Evolutionary conservation across 192 early-diverging fungal genomes (phyloP).

Genomic region (Coemansia brasiliensis): DNA sequence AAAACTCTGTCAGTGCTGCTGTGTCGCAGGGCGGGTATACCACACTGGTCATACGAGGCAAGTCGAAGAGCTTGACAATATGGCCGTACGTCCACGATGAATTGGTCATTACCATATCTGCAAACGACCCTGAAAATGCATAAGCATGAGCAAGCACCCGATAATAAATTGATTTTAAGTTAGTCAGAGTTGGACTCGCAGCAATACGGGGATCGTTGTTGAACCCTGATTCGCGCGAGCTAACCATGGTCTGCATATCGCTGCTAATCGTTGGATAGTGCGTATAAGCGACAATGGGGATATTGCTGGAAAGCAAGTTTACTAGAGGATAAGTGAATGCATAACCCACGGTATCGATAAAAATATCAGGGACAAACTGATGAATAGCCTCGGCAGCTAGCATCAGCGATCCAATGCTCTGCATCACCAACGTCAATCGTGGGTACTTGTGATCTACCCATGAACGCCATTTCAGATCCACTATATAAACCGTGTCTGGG

Average conservation of each 20-base stretch:
- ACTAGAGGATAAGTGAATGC: conserved; percentile 91
- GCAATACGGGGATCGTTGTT: conserved; percentile 68
- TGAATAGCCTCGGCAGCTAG: conserved; percentile 75
- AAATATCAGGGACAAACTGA: conserved; percentile 73
- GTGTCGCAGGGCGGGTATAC: conserved; percentile 97
- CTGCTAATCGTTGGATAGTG: conserved; percentile 96
- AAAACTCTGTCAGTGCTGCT: conserved; percentile 56
- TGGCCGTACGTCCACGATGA: conserved; percentile 94
- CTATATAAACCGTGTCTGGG: conserved; percentile 59
- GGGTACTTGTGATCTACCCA: conserved; percentile 75
- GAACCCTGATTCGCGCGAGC: conserved; percentile 59
- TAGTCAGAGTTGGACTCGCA: conserved; percentile 46
- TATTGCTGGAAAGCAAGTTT: conserved; percentile 57
- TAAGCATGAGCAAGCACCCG: conserved; percentile 74
- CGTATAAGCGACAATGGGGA: conserved; percentile 77
- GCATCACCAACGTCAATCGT: conserved; percentile 79
- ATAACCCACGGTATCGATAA: conserved; percentile 92
- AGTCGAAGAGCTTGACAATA: conserved; percentile 80
- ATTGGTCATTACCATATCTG: conserved; percentile 89
- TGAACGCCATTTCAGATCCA: conserved; percentile 62
- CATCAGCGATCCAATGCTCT: conserved; percentile 80
- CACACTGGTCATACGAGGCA: conserved; percentile 58
- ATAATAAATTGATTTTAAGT: conserved; percentile 67
- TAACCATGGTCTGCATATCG: conserved; percentile 83
- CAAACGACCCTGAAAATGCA: conserved; percentile 72